A percentile compares a stretch with the other conserved stretches of the same genome.
Conservation (phyloP, 805 yeast species). For the Saccharomycopsis microspora region DNA sequence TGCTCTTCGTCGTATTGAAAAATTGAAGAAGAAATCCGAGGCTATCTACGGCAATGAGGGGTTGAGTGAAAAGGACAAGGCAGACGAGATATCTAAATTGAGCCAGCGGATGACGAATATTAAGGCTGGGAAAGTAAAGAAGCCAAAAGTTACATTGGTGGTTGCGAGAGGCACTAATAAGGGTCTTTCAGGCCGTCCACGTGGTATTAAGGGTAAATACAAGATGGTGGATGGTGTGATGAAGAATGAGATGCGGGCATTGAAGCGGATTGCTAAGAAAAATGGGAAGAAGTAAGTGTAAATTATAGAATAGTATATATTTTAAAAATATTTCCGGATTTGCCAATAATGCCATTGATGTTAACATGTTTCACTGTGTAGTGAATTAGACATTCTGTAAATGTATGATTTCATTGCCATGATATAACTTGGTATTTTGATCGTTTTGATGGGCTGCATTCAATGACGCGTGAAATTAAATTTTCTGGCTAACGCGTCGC, state of each 20-base stretch:
- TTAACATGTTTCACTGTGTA: background rate
- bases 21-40: slow-evolving; percentile 87
- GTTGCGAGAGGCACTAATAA: slow-evolving; percentile 78
- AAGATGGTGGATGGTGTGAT: slow-evolving; percentile 98
- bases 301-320: background rate
- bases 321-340: slow-evolving; percentile 26
- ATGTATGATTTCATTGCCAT: background rate
- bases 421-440: no score
- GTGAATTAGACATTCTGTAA: background rate
- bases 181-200: slow-evolving; percentile 90
- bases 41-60: slow-evolving; percentile 77
- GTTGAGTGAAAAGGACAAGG: slow-evolving; percentile 87
- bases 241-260: slow-evolving; percentile 95
- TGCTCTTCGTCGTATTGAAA: slow-evolving; percentile 77
- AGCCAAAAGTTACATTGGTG: slow-evolving; percentile 74
- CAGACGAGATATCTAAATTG: slow-evolving; percentile 81
- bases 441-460: no score
- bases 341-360: slow-evolving; percentile 24
- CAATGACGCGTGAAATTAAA: background rate
- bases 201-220: slow-evolving; percentile 93
- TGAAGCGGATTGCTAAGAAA: slow-evolving; percentile 82
- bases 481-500: background rate
- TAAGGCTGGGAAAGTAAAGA: slow-evolving; percentile 28
- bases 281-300: slow-evolving; percentile 35
- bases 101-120: slow-evolving; percentile 57